Evolutionary conservation across 345 rosid genomes (phyloP).

Genomic region (Lumnitzera racemosa): DNA sequence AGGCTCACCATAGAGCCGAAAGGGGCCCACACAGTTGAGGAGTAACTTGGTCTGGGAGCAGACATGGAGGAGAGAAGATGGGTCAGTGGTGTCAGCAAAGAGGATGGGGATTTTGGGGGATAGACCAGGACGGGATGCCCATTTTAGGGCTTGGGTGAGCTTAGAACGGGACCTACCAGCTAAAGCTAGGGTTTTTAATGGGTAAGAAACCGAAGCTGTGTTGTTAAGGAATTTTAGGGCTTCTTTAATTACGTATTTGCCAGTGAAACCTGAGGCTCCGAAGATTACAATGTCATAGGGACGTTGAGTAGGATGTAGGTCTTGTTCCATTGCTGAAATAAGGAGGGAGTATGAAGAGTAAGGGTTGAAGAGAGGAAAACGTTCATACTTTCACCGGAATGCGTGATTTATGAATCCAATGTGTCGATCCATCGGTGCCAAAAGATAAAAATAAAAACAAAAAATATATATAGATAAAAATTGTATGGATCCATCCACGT

Average conservation of each 20-base stretch:
- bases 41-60: conserved; percentile 61
- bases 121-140: conserved; percentile 63
- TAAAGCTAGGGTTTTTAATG: conserved; percentile 61
- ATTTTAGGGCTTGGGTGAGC: conserved; percentile 47
- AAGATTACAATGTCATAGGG: conserved; percentile 49
- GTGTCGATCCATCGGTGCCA: too few species aligned
- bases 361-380: too few species aligned
- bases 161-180: conserved; percentile 71
- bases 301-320: conserved; percentile 1
- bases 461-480: too few species aligned
- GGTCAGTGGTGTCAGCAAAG: conserved; percentile 62
- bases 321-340: too few species aligned
- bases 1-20: conserved; percentile 64
- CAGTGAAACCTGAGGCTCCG: conserved; percentile 80
- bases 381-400: too few species aligned
- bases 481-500: too few species aligned
- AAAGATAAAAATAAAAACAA: too few species aligned
- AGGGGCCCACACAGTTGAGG: conserved; percentile 88
- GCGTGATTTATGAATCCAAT: too few species aligned
- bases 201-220: conserved; percentile 16
- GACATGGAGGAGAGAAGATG: conserved; percentile 61
- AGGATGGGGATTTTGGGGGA: conserved; percentile 56
- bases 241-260: conserved; percentile 67
- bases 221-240: conserved; percentile 55
- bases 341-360: too few species aligned